phyloP scores from a whole-genome alignment of 768 basidiomycete genomes.

The Xerocomellus dryophilus region DNA sequence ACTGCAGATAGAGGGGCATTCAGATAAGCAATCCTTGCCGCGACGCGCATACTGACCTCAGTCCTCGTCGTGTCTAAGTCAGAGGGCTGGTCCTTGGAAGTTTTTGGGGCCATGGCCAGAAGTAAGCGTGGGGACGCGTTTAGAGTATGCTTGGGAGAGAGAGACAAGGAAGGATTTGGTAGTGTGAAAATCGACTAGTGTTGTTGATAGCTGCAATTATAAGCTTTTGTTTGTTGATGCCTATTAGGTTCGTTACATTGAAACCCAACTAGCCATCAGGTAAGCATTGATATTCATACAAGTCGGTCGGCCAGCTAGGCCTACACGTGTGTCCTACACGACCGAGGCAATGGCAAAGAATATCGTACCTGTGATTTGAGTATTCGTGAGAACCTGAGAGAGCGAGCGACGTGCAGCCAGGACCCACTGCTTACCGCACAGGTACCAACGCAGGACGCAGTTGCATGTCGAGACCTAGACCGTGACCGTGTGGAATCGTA shows the following conservation, averaged over 20 bases:
- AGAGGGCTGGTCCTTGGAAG: slow-evolving; percentile 21
- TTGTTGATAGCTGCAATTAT: slow-evolving; percentile 40
- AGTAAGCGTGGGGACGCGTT: slow-evolving; percentile 26
- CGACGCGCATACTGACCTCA: slow-evolving; percentile 27
- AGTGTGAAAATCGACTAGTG: slow-evolving; percentile 38
- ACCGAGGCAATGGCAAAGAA: slow-evolving; percentile 2
- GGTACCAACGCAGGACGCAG: background rate
- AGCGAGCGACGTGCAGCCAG: background rate
- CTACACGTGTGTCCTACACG: slow-evolving; percentile 9
- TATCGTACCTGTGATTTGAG: slow-evolving; percentile 8
- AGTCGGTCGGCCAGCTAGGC: slow-evolving; percentile 4
- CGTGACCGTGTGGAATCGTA: background rate
- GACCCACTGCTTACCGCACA: slow-evolving; percentile 1
- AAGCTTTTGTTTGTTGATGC: slow-evolving; percentile 40
- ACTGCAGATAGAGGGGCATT: slow-evolving; percentile 38
- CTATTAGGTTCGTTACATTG: slow-evolving; percentile 37
- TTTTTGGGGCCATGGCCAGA: slow-evolving; percentile 27
- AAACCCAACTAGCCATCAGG: slow-evolving; percentile 38
- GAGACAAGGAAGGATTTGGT: slow-evolving; percentile 39
- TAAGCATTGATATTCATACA: slow-evolving; percentile 29
- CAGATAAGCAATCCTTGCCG: slow-evolving; percentile 13
- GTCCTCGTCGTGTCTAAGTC: slow-evolving; percentile 29
- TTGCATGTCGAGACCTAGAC: background rate
- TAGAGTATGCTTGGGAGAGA: slow-evolving; percentile 18
- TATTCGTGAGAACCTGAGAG: background rate